Evolutionary conservation across 768 basidiomycete species (phyloP), one percentile per base, ranked within the genome.

Genomic region (Lentinula edodes): DNA sequence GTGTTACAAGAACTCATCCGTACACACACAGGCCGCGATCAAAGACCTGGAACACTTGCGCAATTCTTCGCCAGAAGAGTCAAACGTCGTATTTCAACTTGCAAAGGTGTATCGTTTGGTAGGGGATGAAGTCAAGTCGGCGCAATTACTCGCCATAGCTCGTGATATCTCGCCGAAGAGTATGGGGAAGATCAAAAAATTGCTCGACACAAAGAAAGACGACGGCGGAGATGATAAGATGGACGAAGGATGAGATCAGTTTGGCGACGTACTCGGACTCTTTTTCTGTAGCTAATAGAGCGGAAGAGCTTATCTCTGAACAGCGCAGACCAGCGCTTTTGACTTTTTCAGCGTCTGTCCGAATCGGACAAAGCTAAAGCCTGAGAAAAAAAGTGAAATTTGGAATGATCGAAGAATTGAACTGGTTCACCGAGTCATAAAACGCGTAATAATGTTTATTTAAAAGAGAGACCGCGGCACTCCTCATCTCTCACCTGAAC

Each of bases 61-160:
- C 66, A 86, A 85, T 71, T 78, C 85, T 64, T 91, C 95, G 39
- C 96, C 96, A 6, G 93, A 95, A 70, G 97, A 99, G 78, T 90
- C 95, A 58, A 98, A 98, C 76, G 91, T 98, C 61, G 86, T 95
- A 62, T 97, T 97, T 83, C 89, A 98, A 74, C 85, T 99, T 16
- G 97, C 95, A 32, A 91, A 90, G 76, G 88, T 90, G 62, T 98
- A 97, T 70, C 86, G 92, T 52, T 79, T 91, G 66, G 75, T 90
- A 60, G 93, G 93, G 39, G 81, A 93, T 73, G 84, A 85, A 65
- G 80, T 83, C 18, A 88, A 91, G 73, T 88, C 93, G 53, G 90
- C 91, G 61, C 87, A 90, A 63, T 81, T 88, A 74, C 89, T 99
- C 63, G 92, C 94, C 35, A 81, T 89, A 42, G 97, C 95, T 66